Evolutionary conservation across 345 rosid species (phyloP).

Genomic region (Pugionium dolabratum): DNA sequence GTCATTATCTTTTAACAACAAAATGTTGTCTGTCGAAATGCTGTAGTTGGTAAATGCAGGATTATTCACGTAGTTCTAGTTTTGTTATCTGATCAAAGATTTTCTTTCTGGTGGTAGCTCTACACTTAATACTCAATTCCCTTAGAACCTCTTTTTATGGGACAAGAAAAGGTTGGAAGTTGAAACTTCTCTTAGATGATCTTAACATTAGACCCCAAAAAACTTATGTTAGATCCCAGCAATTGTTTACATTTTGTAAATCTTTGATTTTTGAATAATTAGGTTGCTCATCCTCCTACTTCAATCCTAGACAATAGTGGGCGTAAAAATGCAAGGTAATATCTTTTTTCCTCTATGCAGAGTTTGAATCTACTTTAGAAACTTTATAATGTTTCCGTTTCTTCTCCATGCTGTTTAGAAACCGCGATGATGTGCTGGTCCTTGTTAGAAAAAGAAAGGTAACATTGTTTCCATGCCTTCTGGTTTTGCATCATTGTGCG

Average conservation of each 20-base stretch:
- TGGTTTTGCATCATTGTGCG: conserved; percentile 1
- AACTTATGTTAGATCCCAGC: conserved; percentile 13
- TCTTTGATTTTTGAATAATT: conserved; percentile 24
- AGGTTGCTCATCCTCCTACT: conserved; percentile 63
- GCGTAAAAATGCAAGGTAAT: conserved; percentile 55
- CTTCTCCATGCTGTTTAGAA: conserved; percentile 45
- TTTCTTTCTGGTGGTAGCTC: no score
- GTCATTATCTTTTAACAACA: neutral
- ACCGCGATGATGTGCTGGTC: conserved; percentile 50
- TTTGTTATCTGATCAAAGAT: neutral
- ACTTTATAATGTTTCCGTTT: conserved; percentile 5
- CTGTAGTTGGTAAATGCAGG: neutral
- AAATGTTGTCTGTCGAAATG: neutral
- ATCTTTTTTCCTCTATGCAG: neutral
- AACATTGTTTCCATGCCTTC: conserved; percentile 15
- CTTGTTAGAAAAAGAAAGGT: conserved; percentile 72
- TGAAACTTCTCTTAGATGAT: no score
- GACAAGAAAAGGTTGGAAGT: conserved; percentile 1
- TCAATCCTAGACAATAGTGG: conserved; percentile 61
- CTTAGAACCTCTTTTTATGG: neutral
- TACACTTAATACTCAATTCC: neutral
- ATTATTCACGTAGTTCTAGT: neutral
- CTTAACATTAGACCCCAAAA: no score
- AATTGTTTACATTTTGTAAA: conserved; percentile 4
- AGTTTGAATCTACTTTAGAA: neutral